Evolutionary conservation across 495 filamentous ascomycete species (phyloP).

Genomic region (Xylaria palmicola): DNA sequence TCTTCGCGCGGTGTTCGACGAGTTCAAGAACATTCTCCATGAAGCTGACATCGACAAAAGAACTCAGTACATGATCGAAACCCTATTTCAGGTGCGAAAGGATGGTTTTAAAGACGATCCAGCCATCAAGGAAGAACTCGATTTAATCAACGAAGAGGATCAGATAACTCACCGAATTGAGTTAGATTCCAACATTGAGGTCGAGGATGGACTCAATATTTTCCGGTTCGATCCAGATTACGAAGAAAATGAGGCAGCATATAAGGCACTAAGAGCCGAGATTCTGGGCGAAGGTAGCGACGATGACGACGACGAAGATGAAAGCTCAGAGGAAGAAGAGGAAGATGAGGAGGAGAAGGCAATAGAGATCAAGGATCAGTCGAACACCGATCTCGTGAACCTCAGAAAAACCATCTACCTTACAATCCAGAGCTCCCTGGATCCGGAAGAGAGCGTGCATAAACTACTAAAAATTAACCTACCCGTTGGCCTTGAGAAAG

Average conservation of each 20-base stretch:
- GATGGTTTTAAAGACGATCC: conserved; percentile 95
- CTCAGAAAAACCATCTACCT: conserved; percentile 92
- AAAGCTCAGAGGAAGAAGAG: conserved; percentile 78
- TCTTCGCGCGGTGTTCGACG: conserved; percentile 86
- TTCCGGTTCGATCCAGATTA: conserved; percentile 92
- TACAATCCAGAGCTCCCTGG: conserved; percentile 91
- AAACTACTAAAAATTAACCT: conserved; percentile 91
- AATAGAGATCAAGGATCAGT: conserved; percentile 96
- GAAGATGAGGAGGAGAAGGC: conserved; percentile 66
- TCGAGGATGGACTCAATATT: conserved; percentile 83
- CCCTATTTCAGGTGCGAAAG: conserved; percentile 93
- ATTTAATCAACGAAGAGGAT: conserved; percentile 95
- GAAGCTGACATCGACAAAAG: conserved; percentile 95
- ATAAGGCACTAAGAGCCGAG: conserved; percentile 84
- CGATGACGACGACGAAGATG: conserved; percentile 67
- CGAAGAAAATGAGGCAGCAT: conserved; percentile 88
- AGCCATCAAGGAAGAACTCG: conserved; percentile 86
- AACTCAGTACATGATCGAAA: conserved; percentile 98
- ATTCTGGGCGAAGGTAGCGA: conserved; percentile 91
- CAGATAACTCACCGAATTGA: conserved; percentile 86
- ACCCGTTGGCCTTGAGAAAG: conserved; percentile 82
- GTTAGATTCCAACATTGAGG: conserved; percentile 78
- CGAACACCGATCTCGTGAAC: conserved; percentile 91
- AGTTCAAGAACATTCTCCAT: conserved; percentile 91
- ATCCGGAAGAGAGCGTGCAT: conserved; percentile 94